Percentiles rank a stretch among this genome's conserved stretches.
These are phyloP conservation scores for Aspergillus leporis DNA, from an alignment of 495 filamentous ascomycete genomes.

Conservation along the genomic window DNA sequence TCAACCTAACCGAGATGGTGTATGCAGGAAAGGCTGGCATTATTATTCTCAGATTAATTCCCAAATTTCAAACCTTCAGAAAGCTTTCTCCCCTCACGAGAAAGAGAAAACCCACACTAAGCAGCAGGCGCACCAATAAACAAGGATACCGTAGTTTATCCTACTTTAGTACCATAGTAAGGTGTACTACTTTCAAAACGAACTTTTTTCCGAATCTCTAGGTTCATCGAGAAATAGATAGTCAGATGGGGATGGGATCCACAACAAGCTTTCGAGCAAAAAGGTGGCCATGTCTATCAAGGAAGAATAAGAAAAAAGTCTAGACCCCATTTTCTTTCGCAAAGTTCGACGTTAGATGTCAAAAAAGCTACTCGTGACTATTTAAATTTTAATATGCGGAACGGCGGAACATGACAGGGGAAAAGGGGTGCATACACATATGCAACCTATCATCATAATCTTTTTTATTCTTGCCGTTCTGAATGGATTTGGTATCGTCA, in stretches of 20 bases:
- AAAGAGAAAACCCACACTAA: not conserved
- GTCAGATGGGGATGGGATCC: too few relatives aligned
- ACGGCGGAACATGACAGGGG: constrained; percentile 7
- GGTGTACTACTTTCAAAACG: too few relatives aligned
- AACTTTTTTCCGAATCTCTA: too few relatives aligned
- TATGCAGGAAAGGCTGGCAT: not conserved
- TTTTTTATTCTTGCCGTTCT: not conserved
- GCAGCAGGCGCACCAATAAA: not conserved
- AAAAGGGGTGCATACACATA: not conserved
- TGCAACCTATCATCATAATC: not conserved
- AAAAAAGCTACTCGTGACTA: constrained; percentile 1
- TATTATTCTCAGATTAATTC: not conserved
- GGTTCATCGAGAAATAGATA: too few relatives aligned
- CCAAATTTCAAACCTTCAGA: not conserved
- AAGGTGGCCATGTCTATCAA: too few relatives aligned
- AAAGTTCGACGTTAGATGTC: not conserved
- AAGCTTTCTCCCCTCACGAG: too few relatives aligned
- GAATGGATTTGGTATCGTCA: not conserved
- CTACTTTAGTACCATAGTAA: too few relatives aligned
- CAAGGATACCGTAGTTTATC: too few relatives aligned
- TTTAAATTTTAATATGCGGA: constrained; percentile 10
- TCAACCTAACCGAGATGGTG: constrained; percentile 9
- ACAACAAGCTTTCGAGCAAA: too few relatives aligned
- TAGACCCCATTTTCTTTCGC: too few relatives aligned
- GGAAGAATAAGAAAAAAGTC: not conserved